Evolutionary conservation across 2,329 filamentous ascomycete genomes (phyloP), one percentile per base, ranked within the genome.

Genomic region (Lasiodiplodia citricola): DNA sequence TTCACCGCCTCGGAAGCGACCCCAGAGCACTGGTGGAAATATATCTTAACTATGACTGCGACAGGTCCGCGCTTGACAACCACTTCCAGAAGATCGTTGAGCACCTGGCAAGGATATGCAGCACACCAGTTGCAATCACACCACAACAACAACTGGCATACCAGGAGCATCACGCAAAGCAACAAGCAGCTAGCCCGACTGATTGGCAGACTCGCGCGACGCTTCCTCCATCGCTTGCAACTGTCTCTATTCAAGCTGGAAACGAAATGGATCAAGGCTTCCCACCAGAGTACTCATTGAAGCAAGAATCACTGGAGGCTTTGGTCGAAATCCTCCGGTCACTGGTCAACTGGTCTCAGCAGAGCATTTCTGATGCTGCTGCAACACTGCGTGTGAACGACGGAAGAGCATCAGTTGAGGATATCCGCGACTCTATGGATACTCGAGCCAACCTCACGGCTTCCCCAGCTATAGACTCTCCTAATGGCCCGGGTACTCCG

Each of bases 1-100:
- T 99, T 65, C 92, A 93, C 74, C 87, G 95, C 69, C 85, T 99
- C 58, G 94, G 92, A 69, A 90, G 88, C 18, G 96, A 99, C 77
- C 93, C 95, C 1, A 88, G 93, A 72, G 94, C 93, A 0, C 80
- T 99, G 60, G 96, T 99, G 18, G 96, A 99, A 80, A 91, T 94
- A 16, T 99, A 99, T 80, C 87, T 99, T 71, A 99, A 99, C 80
- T 99, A 99, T 77, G 96, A 99, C 78, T 99, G 96, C 81, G 96
- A 98, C 76, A 88, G 95, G 70, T 94, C 93, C 51, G 89, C 90
- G 11, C 88, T 98, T 70, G 95, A 98, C 81, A 99, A 99, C 80
- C 96, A 98, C 80, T 99, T 97, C 79, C 96, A 99, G 80, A 85
- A 87, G 73, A 90, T 98, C 66, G 94, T 99, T 62, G 96, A 99